Evolutionary conservation across 345 rosid species (phyloP).

Genomic region (Trapa incisa): DNA sequence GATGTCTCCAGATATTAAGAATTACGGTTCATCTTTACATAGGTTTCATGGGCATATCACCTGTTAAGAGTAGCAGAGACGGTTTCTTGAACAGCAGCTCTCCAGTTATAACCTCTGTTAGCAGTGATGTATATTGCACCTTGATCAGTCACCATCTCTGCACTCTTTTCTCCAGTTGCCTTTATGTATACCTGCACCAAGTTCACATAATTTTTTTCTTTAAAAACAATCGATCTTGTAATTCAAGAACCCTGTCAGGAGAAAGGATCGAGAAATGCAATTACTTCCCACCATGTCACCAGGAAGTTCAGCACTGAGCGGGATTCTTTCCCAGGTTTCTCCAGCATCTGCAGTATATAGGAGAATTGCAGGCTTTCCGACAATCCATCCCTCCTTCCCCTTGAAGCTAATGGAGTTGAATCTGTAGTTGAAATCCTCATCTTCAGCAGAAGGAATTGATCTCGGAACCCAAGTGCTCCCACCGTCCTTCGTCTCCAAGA

Average conservation of each 20-base stretch:
- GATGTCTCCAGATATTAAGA: background rate
- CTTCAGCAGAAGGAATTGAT: conserved; percentile 83
- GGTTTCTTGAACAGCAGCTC: conserved; percentile 87
- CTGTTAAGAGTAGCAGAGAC: conserved; percentile 94
- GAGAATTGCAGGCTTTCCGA: conserved; percentile 84
- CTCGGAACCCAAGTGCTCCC: conserved; percentile 72
- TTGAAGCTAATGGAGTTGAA: conserved; percentile 77
- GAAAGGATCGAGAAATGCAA: background rate
- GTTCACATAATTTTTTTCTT: background rate
- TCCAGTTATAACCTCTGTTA: conserved; percentile 86
- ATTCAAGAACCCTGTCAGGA: background rate
- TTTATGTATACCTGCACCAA: conserved; percentile 68
- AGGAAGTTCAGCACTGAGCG: conserved; percentile 83
- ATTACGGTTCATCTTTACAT: background rate
- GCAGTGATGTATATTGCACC: conserved; percentile 93
- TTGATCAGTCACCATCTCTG: conserved; percentile 92
- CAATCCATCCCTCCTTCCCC: conserved; percentile 95
- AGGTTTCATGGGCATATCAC: conserved; percentile 15
- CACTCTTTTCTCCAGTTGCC: conserved; percentile 87
- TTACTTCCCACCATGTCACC: conserved; percentile 59
- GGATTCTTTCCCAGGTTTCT: conserved; percentile 75
- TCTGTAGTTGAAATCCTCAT: conserved; percentile 91
- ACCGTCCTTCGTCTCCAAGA: conserved; percentile 82
- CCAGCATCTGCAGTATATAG: conserved; percentile 72
- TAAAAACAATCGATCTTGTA: background rate